Evolutionary conservation across 2,329 filamentous ascomycete genomes (phyloP).

Genomic region (Fusarium pilosicola): DNA sequence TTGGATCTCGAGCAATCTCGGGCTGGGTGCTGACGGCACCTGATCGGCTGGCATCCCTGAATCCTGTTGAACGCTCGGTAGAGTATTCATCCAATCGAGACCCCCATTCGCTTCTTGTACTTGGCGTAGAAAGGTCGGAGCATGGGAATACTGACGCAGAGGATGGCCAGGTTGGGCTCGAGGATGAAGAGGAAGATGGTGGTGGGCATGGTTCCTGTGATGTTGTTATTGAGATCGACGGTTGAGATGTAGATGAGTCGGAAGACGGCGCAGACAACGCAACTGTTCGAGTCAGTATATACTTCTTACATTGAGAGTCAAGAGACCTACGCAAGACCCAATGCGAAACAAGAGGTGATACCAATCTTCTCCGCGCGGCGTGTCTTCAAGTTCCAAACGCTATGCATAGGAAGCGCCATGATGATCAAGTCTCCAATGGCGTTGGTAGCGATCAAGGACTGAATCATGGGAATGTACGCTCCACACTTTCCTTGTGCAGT

Average conservation of each 20-base stretch:
- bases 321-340: conserved; percentile 49
- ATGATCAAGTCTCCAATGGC: conserved; percentile 52
- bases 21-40: conserved; percentile 22
- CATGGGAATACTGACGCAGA: conserved; percentile 56
- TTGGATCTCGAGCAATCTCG: conserved; percentile 5
- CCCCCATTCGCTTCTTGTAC: conserved; percentile 47
- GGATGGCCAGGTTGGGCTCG: conserved; percentile 53
- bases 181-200: conserved; percentile 53
- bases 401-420: conserved; percentile 51
- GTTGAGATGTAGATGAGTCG: conserved; percentile 51
- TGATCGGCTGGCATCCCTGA: conserved; percentile 32
- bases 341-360: conserved; percentile 49
- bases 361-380: conserved; percentile 50
- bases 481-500: conserved; percentile 48
- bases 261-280: conserved; percentile 52
- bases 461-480: conserved; percentile 50
- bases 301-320: accelerated
- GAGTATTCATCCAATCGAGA: conserved; percentile 45
- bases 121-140: conserved; percentile 50
- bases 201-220: conserved; percentile 54
- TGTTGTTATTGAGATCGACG: conserved; percentile 49
- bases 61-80: conserved; percentile 31
- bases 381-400: conserved; percentile 52
- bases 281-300: conserved; percentile 40
- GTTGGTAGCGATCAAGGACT: conserved; percentile 52